phyloP scores from a whole-genome alignment of 208 protist genomes.

The Acanthamoeba divionensis region DNA sequence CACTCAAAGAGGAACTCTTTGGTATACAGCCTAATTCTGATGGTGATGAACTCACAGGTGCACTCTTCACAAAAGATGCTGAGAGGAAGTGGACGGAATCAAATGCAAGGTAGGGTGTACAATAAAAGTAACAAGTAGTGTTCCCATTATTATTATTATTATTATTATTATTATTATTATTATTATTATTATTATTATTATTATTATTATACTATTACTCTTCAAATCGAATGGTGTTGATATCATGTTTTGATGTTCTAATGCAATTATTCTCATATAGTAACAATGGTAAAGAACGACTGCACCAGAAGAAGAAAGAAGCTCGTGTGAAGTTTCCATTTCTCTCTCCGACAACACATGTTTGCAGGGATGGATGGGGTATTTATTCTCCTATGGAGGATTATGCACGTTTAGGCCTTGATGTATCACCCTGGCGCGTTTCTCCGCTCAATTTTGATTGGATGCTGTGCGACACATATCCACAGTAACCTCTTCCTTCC shows the following conservation, averaged over 20 bases:
- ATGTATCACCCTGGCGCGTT: constrained; percentile 4
- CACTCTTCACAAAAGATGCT: constrained; percentile 15
- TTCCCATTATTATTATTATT: too few species aligned
- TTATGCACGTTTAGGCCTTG: background rate
- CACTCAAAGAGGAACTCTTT: constrained; percentile 32
- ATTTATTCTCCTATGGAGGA: constrained; percentile 25
- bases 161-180: too few species aligned
- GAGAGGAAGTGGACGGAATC: background rate
- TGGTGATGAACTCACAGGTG: background rate
- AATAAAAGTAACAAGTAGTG: too few species aligned
- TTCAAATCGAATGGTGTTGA: background rate
- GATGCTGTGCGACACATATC: constrained; percentile 20
- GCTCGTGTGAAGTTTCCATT: background rate
- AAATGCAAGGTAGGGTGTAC: background rate
- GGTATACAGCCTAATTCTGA: background rate
- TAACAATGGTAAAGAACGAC: background rate
- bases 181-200: background rate
- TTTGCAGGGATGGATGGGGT: constrained; percentile 6
- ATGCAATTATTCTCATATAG: background rate
- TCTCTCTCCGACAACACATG: background rate
- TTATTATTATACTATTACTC: too few species aligned
- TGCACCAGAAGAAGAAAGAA: background rate
- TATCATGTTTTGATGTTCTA: background rate
- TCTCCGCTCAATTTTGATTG: constrained; percentile 43
- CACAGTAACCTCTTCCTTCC: background rate